These are phyloP conservation scores for Debaryomyces sp. DNA, from an alignment of 1,139 yeast species.

Conservation along the genomic window DNA sequence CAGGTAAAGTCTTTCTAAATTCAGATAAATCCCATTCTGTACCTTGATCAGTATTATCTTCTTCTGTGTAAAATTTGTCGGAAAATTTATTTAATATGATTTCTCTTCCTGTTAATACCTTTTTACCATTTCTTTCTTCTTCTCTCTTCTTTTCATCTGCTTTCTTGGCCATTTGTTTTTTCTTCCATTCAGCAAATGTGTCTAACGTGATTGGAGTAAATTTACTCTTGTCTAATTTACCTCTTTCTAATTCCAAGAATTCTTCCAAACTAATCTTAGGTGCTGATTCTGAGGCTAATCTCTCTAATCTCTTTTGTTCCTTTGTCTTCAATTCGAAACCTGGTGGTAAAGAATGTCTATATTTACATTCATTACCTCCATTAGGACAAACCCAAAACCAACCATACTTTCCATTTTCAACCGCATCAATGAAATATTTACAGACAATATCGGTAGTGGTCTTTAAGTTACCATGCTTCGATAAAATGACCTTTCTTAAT, in stretches of 20 bases:
- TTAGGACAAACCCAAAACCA: constrained; percentile 99
- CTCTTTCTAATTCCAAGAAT: constrained; percentile 92
- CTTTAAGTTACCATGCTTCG: constrained; percentile 93
- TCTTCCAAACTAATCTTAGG: constrained; percentile 95
- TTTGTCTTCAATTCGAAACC: constrained; percentile 96
- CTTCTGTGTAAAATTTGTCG: constrained; percentile 60
- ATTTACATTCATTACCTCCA: constrained; percentile 91
- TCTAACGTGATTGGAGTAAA: constrained; percentile 89
- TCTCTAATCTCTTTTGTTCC: constrained; percentile 90
- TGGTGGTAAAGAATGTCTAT: constrained; percentile 94
- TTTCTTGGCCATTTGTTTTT: constrained; percentile 62
- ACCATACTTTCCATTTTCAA: constrained; percentile 95
- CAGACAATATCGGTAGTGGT: constrained; percentile 96
- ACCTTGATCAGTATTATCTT: constrained; percentile 48
- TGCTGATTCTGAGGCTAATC: constrained; percentile 79
- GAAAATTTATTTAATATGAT: constrained; percentile 73
- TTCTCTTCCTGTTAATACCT: constrained; percentile 75
- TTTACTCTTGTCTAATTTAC: constrained; percentile 71
- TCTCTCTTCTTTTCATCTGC: constrained; percentile 59
- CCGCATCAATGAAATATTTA: constrained; percentile 93
- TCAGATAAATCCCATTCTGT: constrained; percentile 75
- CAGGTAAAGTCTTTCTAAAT: constrained; percentile 53
- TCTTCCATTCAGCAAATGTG: constrained; percentile 85
- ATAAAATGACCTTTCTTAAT: constrained; percentile 78
- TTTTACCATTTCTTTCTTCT: constrained; percentile 49